A percentile compares a stretch with the other conserved stretches of the same genome.
Conservation (phyloP, 1,284 basidiomycete genomes). For the Papiliotrema fonsecae region DNA sequence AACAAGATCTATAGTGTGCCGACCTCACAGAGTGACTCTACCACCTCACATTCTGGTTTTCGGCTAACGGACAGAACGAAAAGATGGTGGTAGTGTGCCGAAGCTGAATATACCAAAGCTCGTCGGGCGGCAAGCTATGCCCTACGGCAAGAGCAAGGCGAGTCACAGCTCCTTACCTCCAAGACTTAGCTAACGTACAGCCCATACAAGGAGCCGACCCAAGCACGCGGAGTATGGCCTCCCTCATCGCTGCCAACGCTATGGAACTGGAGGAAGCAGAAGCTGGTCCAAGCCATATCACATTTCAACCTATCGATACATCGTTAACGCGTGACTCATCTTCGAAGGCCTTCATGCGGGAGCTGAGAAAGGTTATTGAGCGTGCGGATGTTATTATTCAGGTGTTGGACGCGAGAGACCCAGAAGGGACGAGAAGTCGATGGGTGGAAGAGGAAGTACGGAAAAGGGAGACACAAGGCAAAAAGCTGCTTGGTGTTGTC, state of each 20-base stretch:
- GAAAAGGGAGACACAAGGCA: conserved; percentile 74
- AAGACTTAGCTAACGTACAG: not conserved
- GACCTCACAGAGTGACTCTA: not conserved
- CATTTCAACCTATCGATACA: conserved; percentile 52
- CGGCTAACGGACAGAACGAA: conserved; percentile 51
- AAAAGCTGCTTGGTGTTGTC: conserved; percentile 80
- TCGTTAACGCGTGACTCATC: conserved; percentile 53
- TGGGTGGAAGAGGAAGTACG: conserved; percentile 87
- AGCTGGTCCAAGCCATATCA: conserved; percentile 47
- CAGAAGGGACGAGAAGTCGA: conserved; percentile 78
- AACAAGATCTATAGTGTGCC: conserved; percentile 5
- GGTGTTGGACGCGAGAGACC: conserved; percentile 80
- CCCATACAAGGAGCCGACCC: not conserved
- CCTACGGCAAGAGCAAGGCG: conserved; percentile 53
- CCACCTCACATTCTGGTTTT: not conserved
- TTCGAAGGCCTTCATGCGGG: conserved; percentile 64
- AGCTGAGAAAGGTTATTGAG: conserved; percentile 86
- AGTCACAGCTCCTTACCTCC: not conserved
- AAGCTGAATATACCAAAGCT: conserved; percentile 54
- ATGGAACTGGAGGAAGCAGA: not conserved
- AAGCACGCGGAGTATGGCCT: not conserved
- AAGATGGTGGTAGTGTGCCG: conserved; percentile 69
- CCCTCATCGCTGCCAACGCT: not conserved
- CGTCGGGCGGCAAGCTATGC: conserved; percentile 26
- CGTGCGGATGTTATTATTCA: conserved; percentile 83